phyloP scores from a whole-genome alignment of 2,329 filamentous ascomycete species.

The Xylaria sp. region DNA sequence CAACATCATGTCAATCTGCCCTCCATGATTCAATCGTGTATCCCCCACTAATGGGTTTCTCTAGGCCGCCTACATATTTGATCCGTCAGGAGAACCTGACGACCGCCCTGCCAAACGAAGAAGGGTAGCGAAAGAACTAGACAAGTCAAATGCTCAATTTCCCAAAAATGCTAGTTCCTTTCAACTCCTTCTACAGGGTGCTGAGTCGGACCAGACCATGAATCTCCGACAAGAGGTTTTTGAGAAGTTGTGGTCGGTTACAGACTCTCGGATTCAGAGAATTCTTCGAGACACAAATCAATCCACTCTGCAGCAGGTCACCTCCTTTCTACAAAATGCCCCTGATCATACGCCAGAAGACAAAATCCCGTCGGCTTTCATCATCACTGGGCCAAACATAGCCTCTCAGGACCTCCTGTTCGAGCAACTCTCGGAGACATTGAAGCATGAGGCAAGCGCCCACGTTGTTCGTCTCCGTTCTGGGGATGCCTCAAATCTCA shows the following conservation, averaged over 20 bases:
- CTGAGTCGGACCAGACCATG: slow-evolving; percentile 61
- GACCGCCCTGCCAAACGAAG: slow-evolving; percentile 66
- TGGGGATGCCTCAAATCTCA: slow-evolving; percentile 77
- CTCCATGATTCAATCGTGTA: too few relatives aligned
- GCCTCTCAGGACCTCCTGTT: slow-evolving; percentile 80
- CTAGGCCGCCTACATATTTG: slow-evolving; percentile 72
- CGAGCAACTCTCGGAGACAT: slow-evolving; percentile 70
- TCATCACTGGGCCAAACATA: slow-evolving; percentile 82
- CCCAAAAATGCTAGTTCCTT: slow-evolving; percentile 46
- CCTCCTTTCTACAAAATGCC: slow-evolving; percentile 61
- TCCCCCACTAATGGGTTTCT: slow-evolving; percentile 29
- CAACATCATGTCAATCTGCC: slow-evolving; percentile 45
- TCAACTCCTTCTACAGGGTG: slow-evolving; percentile 65
- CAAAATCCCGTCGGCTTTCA: slow-evolving; percentile 74
- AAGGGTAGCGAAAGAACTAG: slow-evolving; percentile 58
- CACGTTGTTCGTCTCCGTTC: slow-evolving; percentile 75
- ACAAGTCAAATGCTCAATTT: slow-evolving; percentile 35
- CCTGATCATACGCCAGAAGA: slow-evolving; percentile 47
- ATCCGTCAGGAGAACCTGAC: slow-evolving; percentile 56
- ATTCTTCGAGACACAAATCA: slow-evolving; percentile 70
- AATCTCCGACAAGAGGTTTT: slow-evolving; percentile 68
- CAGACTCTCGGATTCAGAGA: slow-evolving; percentile 71
- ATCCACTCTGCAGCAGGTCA: slow-evolving; percentile 67
- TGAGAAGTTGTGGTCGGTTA: slow-evolving; percentile 69
- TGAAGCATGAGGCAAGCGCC: slow-evolving; percentile 59